Evolutionary conservation across 2,329 filamentous ascomycete species (phyloP), one percentile per base, ranked within the genome.

Genomic region (Ascochyta pisi): DNA sequence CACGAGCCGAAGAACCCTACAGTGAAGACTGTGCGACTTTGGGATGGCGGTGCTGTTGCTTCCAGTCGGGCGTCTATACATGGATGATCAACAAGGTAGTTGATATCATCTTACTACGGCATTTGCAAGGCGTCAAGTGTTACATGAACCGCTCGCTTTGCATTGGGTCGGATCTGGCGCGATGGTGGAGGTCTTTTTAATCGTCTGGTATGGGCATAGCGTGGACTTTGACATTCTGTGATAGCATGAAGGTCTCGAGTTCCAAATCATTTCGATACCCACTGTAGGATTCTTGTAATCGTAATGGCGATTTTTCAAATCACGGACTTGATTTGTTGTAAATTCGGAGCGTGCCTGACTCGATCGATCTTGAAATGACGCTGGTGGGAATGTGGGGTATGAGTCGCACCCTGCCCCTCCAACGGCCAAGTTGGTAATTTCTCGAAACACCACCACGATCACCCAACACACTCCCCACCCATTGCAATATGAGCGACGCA

Each of bases 401-500:
- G 60, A 60, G 56, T 62, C 61, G 53, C 56, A 57, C 24, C 27
- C 46, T 56, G 47, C 54, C 63, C 63, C 58, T 34, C 42, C 42
- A 35, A 45, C 16, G 41, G 41, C 44, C 43, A 42, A 54, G 29
- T 47, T 24, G 27, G 15, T 15, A 51, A 50, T 47, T 51, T 51
- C 43, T 47, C 27, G n/a, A 51, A 7, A 29, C 33, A 49, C 48
- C 43, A 48, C 43, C 26, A 50, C 54, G 26, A 19, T 52, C 37
- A 34, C 43, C 34, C 41, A 38, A 12, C 44, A 43, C 53, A 26
- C 41, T 37, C 43, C 35, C 43, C 48, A 54, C 23, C 43, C 10
- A 52, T 49, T 52, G 35, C 57, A 63, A 58, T 57, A 75, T 75
- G 72, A 67, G 70, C 57, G 71, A 75, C 61, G 62, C 67, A 48